A percentile compares a stretch with the other conserved stretches of the same genome.
phyloP scores from a whole-genome alignment of 2,329 filamentous ascomycete species.

The Stachybotrys elegans region DNA sequence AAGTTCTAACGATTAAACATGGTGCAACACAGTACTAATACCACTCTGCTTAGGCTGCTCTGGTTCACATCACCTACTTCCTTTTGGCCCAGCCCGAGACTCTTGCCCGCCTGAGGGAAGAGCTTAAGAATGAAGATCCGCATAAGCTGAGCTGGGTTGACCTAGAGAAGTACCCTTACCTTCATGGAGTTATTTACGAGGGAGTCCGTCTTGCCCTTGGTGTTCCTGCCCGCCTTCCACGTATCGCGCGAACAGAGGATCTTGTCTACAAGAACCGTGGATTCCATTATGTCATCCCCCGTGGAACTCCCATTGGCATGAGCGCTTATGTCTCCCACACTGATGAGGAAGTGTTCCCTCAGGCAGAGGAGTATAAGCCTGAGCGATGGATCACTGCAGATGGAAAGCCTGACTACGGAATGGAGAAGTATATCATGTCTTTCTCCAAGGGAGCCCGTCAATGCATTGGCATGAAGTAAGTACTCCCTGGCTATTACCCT shows the following conservation, averaged over 20 bases:
- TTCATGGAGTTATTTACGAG: conserved; percentile 32
- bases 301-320: conserved; percentile 27
- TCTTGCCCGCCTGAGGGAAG: conserved; percentile 20
- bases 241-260: conserved; percentile 19
- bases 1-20: conserved; percentile 8
- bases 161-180: conserved; percentile 30
- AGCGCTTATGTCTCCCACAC: conserved; percentile 25
- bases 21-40: not conserved
- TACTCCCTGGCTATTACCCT: not conserved
- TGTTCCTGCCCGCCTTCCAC: conserved; percentile 17
- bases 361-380: conserved; percentile 27
- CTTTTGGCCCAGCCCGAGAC: conserved; percentile 26
- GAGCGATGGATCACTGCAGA: conserved; percentile 18
- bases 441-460: conserved; percentile 16
- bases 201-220: conserved; percentile 27
- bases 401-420: conserved; percentile 18
- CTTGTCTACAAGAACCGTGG: conserved; percentile 18
- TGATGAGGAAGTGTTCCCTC: conserved; percentile 23
- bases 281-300: conserved; percentile 17
- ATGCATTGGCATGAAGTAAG: conserved; percentile 17
- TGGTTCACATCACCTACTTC: conserved; percentile 29
- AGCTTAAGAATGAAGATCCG: conserved; percentile 21
- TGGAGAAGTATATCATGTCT: conserved; percentile 14
- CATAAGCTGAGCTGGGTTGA: conserved; percentile 20
- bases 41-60: conserved; percentile 12